Percentiles rank a stretch among this genome's conserved stretches.
phyloP scores from a whole-genome alignment of 176 grass and related monocot species.

The Chloris gayana region DNA sequence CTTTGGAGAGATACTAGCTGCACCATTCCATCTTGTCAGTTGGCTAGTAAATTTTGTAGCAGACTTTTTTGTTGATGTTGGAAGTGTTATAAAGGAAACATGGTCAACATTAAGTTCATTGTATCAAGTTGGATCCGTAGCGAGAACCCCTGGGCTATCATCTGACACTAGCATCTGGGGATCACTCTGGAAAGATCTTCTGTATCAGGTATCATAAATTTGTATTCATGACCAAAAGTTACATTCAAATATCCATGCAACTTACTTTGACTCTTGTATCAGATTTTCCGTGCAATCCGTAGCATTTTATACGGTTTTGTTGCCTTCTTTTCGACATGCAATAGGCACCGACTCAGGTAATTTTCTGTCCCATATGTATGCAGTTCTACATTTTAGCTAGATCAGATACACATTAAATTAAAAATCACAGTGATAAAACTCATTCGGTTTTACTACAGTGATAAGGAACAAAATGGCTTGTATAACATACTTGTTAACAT shows the following conservation, averaged over 20 bases:
- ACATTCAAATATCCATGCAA: conserved; percentile 8
- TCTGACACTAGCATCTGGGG: conserved; percentile 64
- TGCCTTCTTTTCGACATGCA: conserved; percentile 94
- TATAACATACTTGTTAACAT: neutral
- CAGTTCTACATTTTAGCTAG: neutral
- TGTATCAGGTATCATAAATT: conserved; percentile 70
- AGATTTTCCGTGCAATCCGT: conserved; percentile 86
- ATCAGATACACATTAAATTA: neutral
- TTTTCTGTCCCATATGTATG: neutral
- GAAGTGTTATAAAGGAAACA: conserved; percentile 48
- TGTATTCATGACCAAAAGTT: neutral
- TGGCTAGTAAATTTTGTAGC: conserved; percentile 60
- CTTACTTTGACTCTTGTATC: conserved; percentile 37
- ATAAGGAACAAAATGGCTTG: conserved; percentile 1
- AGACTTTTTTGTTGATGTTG: conserved; percentile 57
- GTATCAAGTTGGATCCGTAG: conserved; percentile 71
- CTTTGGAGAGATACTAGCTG: conserved; percentile 63
- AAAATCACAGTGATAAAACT: neutral
- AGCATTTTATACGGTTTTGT: conserved; percentile 98
- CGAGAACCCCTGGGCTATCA: conserved; percentile 45
- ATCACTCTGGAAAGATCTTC: conserved; percentile 94
- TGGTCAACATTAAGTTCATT: conserved; percentile 72
- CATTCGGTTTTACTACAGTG: neutral
- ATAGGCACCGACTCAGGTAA: conserved; percentile 96
- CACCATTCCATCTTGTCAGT: conserved; percentile 63